Conservation (phyloP, 2,329 filamentous ascomycete genomes). For the Purpureocillium lavendulum region DNA sequence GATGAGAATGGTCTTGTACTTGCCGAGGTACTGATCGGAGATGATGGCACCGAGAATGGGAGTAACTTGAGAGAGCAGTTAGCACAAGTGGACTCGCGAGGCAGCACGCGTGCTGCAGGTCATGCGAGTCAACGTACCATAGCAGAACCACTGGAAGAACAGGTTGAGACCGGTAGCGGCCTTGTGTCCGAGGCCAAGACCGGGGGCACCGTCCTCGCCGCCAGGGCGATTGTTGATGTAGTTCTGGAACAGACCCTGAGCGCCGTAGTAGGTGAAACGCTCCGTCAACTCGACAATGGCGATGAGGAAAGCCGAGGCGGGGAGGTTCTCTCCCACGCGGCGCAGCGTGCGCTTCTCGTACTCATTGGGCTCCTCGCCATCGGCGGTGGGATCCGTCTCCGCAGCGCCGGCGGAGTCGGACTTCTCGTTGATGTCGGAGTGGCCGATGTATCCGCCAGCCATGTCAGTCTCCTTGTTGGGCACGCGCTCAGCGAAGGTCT, state of each 20-base stretch:
- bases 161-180: constrained; percentile 45
- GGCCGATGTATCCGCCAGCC: constrained; percentile 13
- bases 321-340: constrained; percentile 46
- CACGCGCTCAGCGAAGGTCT: constrained; percentile 16
- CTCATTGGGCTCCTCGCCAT: constrained; percentile 44
- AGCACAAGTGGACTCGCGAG: background rate
- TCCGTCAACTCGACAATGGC: constrained; percentile 47
- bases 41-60: constrained; percentile 44
- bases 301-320: constrained; percentile 46
- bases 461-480: constrained; percentile 15
- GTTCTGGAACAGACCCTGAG: constrained; percentile 47
- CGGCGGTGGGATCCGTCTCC: constrained; percentile 23
- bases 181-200: constrained; percentile 45
- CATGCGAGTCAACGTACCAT: constrained; percentile 17
- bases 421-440: constrained; percentile 15
- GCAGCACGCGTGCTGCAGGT: background rate
- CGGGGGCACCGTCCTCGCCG: constrained; percentile 33
- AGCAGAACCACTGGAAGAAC: constrained; percentile 46
- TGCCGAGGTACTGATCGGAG: constrained; percentile 49
- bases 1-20: constrained; percentile 52
- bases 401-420: constrained; percentile 9
- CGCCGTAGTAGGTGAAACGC: constrained; percentile 51
- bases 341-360: constrained; percentile 41
- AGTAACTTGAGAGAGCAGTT: constrained; percentile 17
- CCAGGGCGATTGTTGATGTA: constrained; percentile 33